Evolutionary conservation across 2,329 filamentous ascomycete species (phyloP).

Genomic region (Aspergillus ochraceoroseus): DNA sequence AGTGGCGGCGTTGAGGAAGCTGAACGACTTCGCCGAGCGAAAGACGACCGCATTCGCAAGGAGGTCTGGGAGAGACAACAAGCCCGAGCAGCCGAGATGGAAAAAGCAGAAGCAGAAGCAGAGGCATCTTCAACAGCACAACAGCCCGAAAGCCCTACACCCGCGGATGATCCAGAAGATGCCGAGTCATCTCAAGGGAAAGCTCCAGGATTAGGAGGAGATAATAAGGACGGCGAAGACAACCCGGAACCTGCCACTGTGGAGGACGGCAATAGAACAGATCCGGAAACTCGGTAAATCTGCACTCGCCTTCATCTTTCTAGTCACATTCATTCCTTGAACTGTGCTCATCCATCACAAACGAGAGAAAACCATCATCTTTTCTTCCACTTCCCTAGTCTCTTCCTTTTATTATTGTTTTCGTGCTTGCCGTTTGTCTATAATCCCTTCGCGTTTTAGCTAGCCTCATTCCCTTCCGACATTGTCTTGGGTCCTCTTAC

Average conservation of each 20-base stretch:
- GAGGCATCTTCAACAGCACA: conserved; percentile 21
- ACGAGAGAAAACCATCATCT: not conserved
- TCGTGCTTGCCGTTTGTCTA: conserved; percentile 1
- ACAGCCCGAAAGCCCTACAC: conserved; percentile 9
- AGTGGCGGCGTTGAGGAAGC: conserved; percentile 92
- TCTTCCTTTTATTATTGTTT: conserved; percentile 1
- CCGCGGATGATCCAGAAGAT: conserved; percentile 9
- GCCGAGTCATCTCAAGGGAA: conserved; percentile 12
- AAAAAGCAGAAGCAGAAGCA: conserved; percentile 33
- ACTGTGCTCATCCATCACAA: conserved; percentile 4
- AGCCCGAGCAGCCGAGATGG: conserved; percentile 49
- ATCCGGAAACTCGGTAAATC: conserved; percentile 5
- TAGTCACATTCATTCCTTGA: conserved; percentile 6
- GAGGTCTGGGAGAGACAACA: conserved; percentile 61
- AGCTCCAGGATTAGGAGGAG: conserved; percentile 7
- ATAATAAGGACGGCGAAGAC: conserved; percentile 9
- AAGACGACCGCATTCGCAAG: conserved; percentile 78
- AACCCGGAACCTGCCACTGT: not conserved
- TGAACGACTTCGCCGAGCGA: conserved; percentile 74
- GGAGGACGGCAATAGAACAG: conserved; percentile 2
- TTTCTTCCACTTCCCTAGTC: not conserved
- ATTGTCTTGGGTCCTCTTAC: conserved; percentile 1
- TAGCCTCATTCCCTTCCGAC: conserved; percentile 2
- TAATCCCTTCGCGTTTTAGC: conserved; percentile 5
- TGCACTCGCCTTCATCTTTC: not conserved